A percentile compares a stretch with the other conserved stretches of the same genome.
Evolutionary conservation across 768 basidiomycete genomes (phyloP).

Genomic region (Clitopilus passeckerianus): DNA sequence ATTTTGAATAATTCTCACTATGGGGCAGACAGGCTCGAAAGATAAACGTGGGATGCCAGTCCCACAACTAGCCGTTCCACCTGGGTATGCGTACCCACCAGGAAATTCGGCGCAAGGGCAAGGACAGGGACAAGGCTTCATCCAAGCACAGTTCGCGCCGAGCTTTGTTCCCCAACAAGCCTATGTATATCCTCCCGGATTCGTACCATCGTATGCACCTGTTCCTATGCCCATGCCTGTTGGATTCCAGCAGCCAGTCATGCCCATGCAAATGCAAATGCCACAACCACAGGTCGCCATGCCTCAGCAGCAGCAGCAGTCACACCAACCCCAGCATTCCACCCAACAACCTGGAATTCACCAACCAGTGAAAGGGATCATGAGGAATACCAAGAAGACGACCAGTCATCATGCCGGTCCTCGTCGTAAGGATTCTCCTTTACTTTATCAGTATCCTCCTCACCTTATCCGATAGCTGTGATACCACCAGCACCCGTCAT

Average conservation of each 20-base stretch:
- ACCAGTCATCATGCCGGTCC: background rate
- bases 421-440: background rate
- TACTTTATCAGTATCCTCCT: background rate
- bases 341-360: background rate
- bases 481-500: background rate
- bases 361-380: background rate
- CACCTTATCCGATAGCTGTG: background rate
- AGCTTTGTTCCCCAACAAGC: constrained; percentile 1
- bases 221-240: background rate
- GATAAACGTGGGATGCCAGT: constrained; percentile 1
- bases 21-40: background rate
- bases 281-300: background rate
- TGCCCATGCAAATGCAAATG: constrained; percentile 2
- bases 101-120: background rate
- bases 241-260: constrained; percentile 1
- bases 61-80: background rate
- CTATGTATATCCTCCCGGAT: constrained; percentile 3
- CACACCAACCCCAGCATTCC: background rate
- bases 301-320: background rate
- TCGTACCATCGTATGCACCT: background rate
- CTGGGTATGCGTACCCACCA: background rate
- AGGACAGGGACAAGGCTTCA: background rate
- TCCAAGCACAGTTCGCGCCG: background rate
- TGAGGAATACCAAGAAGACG: background rate
- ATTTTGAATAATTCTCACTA: background rate